phyloP scores from a whole-genome alignment of 208 protist genomes.

The Tritrichomonas foetus region DNA sequence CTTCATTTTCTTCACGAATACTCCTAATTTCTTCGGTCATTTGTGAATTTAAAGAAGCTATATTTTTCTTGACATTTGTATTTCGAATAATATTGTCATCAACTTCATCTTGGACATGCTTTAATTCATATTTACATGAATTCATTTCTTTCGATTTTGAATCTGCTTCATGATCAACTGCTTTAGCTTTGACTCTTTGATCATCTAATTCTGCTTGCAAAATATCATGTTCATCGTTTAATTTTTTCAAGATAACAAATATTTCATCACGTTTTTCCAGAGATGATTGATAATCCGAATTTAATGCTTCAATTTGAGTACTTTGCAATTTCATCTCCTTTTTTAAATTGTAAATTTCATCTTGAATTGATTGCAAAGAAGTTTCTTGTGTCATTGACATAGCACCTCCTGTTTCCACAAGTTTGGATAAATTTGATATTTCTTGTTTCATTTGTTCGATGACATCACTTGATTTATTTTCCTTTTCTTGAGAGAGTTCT shows the following conservation, averaged over 20 bases:
- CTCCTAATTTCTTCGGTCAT: too few relatives aligned
- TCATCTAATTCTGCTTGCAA: not conserved
- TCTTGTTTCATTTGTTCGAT: constrained; percentile 82
- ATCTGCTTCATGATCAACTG: not conserved
- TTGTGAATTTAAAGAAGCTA: too few relatives aligned
- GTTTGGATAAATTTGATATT: constrained; percentile 74
- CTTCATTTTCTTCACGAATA: not conserved
- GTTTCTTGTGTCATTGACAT: not conserved
- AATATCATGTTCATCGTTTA: not conserved
- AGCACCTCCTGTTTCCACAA: not conserved
- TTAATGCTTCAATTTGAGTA: not conserved
- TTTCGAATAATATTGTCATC: too few relatives aligned
- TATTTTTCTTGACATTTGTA: too few relatives aligned
- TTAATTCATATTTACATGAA: too few relatives aligned
- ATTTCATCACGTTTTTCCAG: not conserved
- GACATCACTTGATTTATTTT: constrained; percentile 80
- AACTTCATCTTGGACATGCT: too few relatives aligned
- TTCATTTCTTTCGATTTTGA: too few relatives aligned
- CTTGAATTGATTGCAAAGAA: not conserved
- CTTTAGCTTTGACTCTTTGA: not conserved
- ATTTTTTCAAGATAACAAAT: too few relatives aligned
- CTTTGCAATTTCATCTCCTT: not conserved
- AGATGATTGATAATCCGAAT: not conserved
- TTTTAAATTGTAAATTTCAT: not conserved
- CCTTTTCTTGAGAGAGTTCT: constrained; percentile 86